phyloP scores from a whole-genome alignment of 345 rosid genomes.

The Aquilaria yunnanensis region DNA sequence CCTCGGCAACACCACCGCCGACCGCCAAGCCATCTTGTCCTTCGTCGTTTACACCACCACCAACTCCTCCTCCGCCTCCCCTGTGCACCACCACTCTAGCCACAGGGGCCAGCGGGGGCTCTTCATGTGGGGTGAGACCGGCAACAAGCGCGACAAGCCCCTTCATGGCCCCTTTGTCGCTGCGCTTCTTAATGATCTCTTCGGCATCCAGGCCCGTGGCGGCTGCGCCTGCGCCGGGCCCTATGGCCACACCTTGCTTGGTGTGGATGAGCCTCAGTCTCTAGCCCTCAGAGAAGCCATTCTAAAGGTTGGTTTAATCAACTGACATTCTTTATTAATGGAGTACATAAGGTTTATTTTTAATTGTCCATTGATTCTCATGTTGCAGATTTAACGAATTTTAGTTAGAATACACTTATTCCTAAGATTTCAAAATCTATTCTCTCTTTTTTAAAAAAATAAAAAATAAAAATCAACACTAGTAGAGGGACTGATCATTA shows the following conservation, averaged over 20 bases:
- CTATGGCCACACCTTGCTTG: slow-evolving; percentile 42
- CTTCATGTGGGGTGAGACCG: slow-evolving; percentile 28
- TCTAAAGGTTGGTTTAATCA: slow-evolving; percentile 22
- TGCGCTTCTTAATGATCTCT: slow-evolving; percentile 42
- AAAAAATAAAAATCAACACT: too few species aligned
- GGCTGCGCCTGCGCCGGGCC: slow-evolving; percentile 65
- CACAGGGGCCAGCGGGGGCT: background rate
- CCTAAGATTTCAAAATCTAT: too few species aligned
- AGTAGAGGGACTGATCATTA: too few species aligned
- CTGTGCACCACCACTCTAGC: background rate
- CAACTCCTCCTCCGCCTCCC: slow-evolving; percentile 2
- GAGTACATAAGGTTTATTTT: too few species aligned
- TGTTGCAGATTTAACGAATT: background rate
- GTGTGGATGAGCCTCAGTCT: slow-evolving; percentile 17
- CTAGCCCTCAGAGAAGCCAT: slow-evolving; percentile 31
- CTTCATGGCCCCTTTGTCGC: slow-evolving; percentile 47
- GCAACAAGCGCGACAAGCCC: slow-evolving; percentile 35
- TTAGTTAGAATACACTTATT: too few species aligned
- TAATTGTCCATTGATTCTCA: background rate
- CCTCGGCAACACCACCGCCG: slow-evolving; percentile 29
- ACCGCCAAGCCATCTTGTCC: slow-evolving; percentile 39
- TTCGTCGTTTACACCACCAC: slow-evolving; percentile 34
- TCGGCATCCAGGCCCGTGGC: slow-evolving; percentile 51
- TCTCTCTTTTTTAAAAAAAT: too few species aligned
- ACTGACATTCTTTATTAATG: too few species aligned